These are phyloP conservation scores for Marasmius tenuissimus DNA, from an alignment of 1,284 basidiomycete genomes.

Conservation along the genomic window DNA sequence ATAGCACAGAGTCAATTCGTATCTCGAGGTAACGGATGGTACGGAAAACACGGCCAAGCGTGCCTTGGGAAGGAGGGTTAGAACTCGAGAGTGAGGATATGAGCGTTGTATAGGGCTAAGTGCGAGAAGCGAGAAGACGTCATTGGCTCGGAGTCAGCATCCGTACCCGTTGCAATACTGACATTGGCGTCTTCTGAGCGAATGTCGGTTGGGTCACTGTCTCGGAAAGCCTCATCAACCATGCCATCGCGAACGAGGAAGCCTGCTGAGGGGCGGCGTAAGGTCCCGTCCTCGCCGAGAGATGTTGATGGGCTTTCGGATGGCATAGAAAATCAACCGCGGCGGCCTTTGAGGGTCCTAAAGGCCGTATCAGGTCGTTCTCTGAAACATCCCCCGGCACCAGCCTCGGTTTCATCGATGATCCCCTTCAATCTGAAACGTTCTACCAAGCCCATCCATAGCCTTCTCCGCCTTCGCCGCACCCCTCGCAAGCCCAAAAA, in stretches of 20 bases:
- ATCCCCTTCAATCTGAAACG: slow-evolving; percentile 28
- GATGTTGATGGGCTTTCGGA: slow-evolving; percentile 31
- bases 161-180: neutral
- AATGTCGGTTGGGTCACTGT: slow-evolving; percentile 12
- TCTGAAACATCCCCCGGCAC: slow-evolving; percentile 32
- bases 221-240: slow-evolving; percentile 31
- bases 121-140: neutral
- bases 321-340: slow-evolving; percentile 31
- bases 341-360: slow-evolving; percentile 31
- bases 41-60: slow-evolving; percentile 35
- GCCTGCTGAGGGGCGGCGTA: slow-evolving; percentile 34
- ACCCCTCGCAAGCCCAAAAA: slow-evolving; percentile 25
- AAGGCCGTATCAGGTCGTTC: slow-evolving; percentile 35
- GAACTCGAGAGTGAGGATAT: slow-evolving; percentile 35
- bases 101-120: slow-evolving; percentile 36
- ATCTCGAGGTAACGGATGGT: slow-evolving; percentile 39
- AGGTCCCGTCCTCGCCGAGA: slow-evolving; percentile 31
- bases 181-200: neutral
- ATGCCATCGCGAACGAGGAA: slow-evolving; percentile 34
- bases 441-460: slow-evolving; percentile 22
- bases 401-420: slow-evolving; percentile 1
- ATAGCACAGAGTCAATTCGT: slow-evolving; percentile 36
- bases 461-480: slow-evolving; percentile 14
- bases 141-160: slow-evolving; percentile 2
- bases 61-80: slow-evolving; percentile 25